Conservation (phyloP, 2,329 filamentous ascomycete species). For the Ascocoryne sarcoides region DNA sequence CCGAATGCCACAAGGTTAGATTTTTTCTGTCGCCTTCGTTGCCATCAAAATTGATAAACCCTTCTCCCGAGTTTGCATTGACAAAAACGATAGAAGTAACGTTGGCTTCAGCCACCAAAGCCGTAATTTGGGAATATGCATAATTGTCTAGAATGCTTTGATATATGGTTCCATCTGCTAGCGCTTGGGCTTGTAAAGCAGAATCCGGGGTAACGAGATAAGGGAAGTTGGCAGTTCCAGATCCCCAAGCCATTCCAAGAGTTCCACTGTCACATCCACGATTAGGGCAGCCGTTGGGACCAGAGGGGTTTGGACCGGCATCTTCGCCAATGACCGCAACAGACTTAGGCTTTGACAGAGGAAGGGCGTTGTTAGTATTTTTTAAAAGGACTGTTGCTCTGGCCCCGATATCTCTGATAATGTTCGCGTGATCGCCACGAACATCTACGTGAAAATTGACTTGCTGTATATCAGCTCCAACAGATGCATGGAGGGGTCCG, state of each 20-base stretch:
- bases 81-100: conserved; percentile 79
- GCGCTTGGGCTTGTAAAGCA: conserved; percentile 55
- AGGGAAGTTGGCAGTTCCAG: conserved; percentile 63
- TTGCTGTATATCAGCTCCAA: conserved; percentile 51
- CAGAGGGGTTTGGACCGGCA: conserved; percentile 60
- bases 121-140: conserved; percentile 57
- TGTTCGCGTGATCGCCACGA: conserved; percentile 58
- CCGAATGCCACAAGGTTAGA: conserved; percentile 78
- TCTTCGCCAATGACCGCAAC: conserved; percentile 76
- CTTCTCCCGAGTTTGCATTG: conserved; percentile 80
- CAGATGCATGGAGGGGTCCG: conserved; percentile 57
- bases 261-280: conserved; percentile 51
- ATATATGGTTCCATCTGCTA: conserved; percentile 49
- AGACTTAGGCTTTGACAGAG: conserved; percentile 69
- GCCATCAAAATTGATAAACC: conserved; percentile 72
- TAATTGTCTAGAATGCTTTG: conserved; percentile 63
- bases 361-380: conserved; percentile 63
- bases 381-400: conserved; percentile 85
- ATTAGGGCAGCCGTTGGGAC: conserved; percentile 69
- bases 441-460: conserved; percentile 82
- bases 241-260: conserved; percentile 72
- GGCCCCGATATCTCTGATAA: conserved; percentile 70
- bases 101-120: conserved; percentile 51
- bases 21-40: conserved; percentile 89
- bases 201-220: conserved; percentile 73